Percentiles rank a stretch among this genome's conserved stretches.
These are phyloP conservation scores for Saccharomycopsis oosterbeekiorum DNA, from an alignment of 805 yeast genomes.

Conservation along the genomic window DNA sequence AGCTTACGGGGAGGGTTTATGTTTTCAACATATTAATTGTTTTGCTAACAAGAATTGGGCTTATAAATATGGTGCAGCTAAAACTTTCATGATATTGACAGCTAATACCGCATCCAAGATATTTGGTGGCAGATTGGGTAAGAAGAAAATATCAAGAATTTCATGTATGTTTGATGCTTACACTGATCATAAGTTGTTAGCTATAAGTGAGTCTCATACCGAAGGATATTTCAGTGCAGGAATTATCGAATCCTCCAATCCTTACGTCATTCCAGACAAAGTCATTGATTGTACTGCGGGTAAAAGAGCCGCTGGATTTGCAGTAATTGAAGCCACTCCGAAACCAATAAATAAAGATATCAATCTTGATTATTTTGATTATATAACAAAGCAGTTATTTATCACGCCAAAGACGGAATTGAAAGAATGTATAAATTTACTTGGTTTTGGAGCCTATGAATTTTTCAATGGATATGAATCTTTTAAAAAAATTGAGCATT, in stretches of 20 bases:
- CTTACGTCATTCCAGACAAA: slow-evolving; percentile 25
- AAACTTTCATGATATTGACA: slow-evolving; percentile 62
- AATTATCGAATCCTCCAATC: slow-evolving; percentile 20
- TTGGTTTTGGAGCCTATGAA: slow-evolving; percentile 78
- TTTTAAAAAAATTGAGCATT: slow-evolving; percentile 31
- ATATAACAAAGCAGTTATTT: slow-evolving; percentile 53
- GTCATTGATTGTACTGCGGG: slow-evolving; percentile 20
- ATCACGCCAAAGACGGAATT: slow-evolving; percentile 37
- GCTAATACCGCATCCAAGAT: slow-evolving; percentile 53
- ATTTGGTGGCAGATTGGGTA: slow-evolving; percentile 41
- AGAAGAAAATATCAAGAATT: slow-evolving; percentile 46
- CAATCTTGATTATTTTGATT: slow-evolving; percentile 53
- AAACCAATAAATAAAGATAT: slow-evolving; percentile 28
- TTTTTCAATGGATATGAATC: slow-evolving; percentile 32
- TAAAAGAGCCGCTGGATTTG: slow-evolving; percentile 22
- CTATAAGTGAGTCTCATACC: slow-evolving; percentile 29
- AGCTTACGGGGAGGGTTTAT: slow-evolving; percentile 44
- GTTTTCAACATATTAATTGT: slow-evolving; percentile 69
- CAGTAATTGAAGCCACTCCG: slow-evolving; percentile 50
- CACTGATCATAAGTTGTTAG: slow-evolving; percentile 48
- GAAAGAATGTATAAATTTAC: slow-evolving; percentile 35
- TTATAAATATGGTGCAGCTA: slow-evolving; percentile 59
- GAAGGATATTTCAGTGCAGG: slow-evolving; percentile 19
- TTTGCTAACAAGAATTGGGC: slow-evolving; percentile 65
- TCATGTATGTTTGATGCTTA: slow-evolving; percentile 57